phyloP scores from a whole-genome alignment of 352 stramenopile species.

The Phytophthora pinifolia region DNA sequence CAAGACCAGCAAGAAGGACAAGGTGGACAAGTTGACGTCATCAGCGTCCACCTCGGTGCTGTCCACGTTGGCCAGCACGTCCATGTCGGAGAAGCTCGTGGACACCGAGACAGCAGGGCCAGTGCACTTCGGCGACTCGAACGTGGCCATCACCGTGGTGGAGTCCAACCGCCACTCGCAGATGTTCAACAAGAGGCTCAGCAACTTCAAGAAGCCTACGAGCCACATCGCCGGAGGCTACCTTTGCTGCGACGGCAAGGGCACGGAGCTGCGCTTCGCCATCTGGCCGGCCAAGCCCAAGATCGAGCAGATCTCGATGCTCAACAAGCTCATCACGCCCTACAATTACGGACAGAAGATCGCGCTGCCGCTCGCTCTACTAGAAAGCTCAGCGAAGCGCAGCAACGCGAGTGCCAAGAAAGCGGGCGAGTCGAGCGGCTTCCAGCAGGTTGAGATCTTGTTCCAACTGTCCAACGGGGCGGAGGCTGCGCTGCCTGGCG shows the following conservation, averaged over 20 bases:
- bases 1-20: slow-evolving; percentile 31
- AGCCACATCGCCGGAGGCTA: slow-evolving; percentile 78
- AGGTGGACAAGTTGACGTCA: slow-evolving; percentile 21
- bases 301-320: slow-evolving; percentile 82
- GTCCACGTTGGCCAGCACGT: slow-evolving; percentile 24
- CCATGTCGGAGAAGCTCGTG: slow-evolving; percentile 15
- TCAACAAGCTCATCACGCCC: slow-evolving; percentile 82
- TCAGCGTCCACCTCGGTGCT: slow-evolving; percentile 19
- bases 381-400: slow-evolving; percentile 47
- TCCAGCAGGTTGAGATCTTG: slow-evolving; percentile 60
- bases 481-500: slow-evolving; percentile 47
- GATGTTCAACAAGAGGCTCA: slow-evolving; percentile 85
- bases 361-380: slow-evolving; percentile 58
- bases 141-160: slow-evolving; percentile 72
- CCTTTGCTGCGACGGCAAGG: slow-evolving; percentile 88
- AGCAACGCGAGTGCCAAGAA: slow-evolving; percentile 22
- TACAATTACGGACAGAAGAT: slow-evolving; percentile 89
- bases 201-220: slow-evolving; percentile 88
- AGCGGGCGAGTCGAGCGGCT: slow-evolving; percentile 25
- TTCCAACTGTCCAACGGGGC: slow-evolving; percentile 69
- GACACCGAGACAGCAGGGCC: slow-evolving; percentile 16
- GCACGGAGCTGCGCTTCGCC: slow-evolving; percentile 64
- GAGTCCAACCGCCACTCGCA: slow-evolving; percentile 84
- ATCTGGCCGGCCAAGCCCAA: slow-evolving; percentile 62
- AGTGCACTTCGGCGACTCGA: slow-evolving; percentile 67